phyloP scores from a whole-genome alignment of 768 basidiomycete species.

The Pleurotus cornucopiae region DNA sequence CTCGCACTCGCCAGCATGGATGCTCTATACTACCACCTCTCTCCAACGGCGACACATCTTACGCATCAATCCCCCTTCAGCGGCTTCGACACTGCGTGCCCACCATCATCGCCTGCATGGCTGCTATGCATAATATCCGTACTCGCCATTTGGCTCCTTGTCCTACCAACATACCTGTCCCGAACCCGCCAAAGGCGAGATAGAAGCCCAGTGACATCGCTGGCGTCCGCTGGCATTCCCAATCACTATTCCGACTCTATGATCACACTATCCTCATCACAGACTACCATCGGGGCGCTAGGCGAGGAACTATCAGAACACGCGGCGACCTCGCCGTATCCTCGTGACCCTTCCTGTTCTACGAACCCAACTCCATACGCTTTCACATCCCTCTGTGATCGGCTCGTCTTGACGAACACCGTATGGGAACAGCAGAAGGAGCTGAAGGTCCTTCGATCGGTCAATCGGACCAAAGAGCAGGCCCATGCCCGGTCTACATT shows the following conservation, averaged over 20 bases:
- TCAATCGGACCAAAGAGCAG: constrained; percentile 19
- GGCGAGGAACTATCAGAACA: no score
- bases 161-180: no score
- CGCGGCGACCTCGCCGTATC: no score
- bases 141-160: background rate
- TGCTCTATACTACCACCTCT: background rate
- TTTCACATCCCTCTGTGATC: constrained; percentile 37
- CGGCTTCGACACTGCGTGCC: background rate
- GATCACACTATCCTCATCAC: no score
- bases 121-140: background rate
- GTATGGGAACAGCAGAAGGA: constrained; percentile 37
- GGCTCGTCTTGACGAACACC: constrained; percentile 32
- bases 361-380: constrained; percentile 8
- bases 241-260: no score
- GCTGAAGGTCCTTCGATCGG: constrained; percentile 27
- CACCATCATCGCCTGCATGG: background rate
- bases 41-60: background rate
- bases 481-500: constrained; percentile 25
- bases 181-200: no score
- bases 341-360: no score
- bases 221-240: no score
- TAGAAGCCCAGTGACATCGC: no score
- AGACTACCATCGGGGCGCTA: no score
- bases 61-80: background rate
- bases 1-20: background rate